Base-by-base conservation (phyloP, 768 basidiomycete genomes). In the Nidularia pulvinata region DNA sequence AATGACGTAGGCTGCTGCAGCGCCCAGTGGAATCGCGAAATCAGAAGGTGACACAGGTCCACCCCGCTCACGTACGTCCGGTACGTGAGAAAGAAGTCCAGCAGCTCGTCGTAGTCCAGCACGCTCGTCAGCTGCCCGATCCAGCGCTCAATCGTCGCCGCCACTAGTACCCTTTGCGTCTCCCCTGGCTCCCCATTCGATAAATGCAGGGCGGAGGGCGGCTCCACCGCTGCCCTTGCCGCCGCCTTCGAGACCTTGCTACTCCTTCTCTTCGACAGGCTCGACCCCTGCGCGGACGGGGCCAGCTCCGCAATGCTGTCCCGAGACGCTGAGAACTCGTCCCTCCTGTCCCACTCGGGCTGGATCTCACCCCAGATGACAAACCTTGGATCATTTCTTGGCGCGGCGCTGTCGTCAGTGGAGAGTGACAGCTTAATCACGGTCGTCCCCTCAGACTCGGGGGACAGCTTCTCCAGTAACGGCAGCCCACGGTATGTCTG, bases 91-190 rank as follows among this genome's bases (percentile, higher is more conserved):
- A 97, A 93, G 66, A 95, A 95, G 61, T 91, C 86, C 53, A 93
- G 79, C 32, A 95, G 77, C 60, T 94, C 91, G 65, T 94, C 93
- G 54, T 92, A 91, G 67, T 90, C 85, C 61, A 94, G 75, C 60
- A 90, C 86, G 60, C 87, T 89, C 33, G 95, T 95, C 48, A 96
- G 73, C 62, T 96, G 92, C 1, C 91, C 93, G 51, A 97, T 87
- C 91, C 92, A 93, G 0, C 94, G 86, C 66, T 95, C 94, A 61
- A 95, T 92, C 3, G 92, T 94, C 4, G 93, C 93, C 0, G 92
- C 94, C 11, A 95, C 74, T n/a, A 96, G 74, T 25, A 91, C 75
- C 57, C 69, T 79, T 43, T 48, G 49, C 25, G 59, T 4, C 16
- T 54, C 65, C 13, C 39, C 39, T 2, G 5, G 16, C 39, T 11